A percentile compares a stretch with the other conserved stretches of the same genome.
Evolutionary conservation across 352 stramenopile genomes (phyloP).

Genomic region (Phytopythium boreale): DNA sequence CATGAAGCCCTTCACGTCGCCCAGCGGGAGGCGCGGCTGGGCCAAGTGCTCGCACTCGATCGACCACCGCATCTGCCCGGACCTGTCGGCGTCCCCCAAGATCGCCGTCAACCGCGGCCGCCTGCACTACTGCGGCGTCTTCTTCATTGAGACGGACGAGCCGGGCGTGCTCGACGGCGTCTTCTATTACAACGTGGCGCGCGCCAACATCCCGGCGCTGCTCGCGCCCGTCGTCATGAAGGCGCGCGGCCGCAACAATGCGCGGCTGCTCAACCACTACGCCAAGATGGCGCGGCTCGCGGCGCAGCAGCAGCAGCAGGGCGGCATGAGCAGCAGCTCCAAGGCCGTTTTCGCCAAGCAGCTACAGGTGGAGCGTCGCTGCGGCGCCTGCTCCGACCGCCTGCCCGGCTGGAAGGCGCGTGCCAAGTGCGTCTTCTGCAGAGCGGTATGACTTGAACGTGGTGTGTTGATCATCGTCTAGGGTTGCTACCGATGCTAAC

Average conservation of each 20-base stretch:
- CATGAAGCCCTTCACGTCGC: constrained; percentile 61
- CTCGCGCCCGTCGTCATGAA: constrained; percentile 55
- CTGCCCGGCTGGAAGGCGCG: constrained; percentile 58
- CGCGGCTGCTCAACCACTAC: constrained; percentile 70
- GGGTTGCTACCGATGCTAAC: constrained; percentile 4
- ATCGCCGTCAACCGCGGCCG: constrained; percentile 44
- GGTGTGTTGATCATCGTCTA: background rate
- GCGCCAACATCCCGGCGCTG: constrained; percentile 34
- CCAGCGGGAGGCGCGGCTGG: constrained; percentile 58
- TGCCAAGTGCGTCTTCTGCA: constrained; percentile 55
- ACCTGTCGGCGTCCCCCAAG: constrained; percentile 29
- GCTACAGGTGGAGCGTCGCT: constrained; percentile 54
- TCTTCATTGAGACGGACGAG: constrained; percentile 62
- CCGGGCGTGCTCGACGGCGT: constrained; percentile 45
- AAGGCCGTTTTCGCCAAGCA: constrained; percentile 38
- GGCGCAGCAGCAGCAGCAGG: background rate
- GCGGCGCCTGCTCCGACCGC: constrained; percentile 54
- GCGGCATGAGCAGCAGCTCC: constrained; percentile 26
- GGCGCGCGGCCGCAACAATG: constrained; percentile 49
- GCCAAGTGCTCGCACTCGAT: constrained; percentile 72
- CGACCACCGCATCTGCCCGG: constrained; percentile 51
- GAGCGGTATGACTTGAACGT: constrained; percentile 45
- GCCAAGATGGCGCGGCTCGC: constrained; percentile 39
- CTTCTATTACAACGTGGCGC: constrained; percentile 64
- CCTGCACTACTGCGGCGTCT: constrained; percentile 60